Conservation (phyloP, 2,329 filamentous ascomycete species). For the Aspergillus fructus region DNA sequence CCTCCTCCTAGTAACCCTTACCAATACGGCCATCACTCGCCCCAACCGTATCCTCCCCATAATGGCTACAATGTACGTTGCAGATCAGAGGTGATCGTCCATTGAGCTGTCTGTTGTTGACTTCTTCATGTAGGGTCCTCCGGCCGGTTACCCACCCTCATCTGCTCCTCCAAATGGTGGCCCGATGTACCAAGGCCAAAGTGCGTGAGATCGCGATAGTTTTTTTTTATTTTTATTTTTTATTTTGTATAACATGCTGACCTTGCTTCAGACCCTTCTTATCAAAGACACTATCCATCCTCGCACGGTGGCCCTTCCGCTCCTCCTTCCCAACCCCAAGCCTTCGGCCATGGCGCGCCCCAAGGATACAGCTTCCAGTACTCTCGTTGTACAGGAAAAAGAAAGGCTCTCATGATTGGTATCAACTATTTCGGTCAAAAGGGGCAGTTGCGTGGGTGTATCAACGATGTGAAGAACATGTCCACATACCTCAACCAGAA, state of each 20-base stretch:
- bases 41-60: conserved; percentile 33
- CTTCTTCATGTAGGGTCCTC: conserved; percentile 23
- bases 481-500: conserved; percentile 83
- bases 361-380: conserved; percentile 83
- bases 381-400: conserved; percentile 81
- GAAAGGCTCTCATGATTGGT: conserved; percentile 87
- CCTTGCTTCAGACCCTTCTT: conserved; percentile 51
- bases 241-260: background rate
- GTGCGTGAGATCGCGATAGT: conserved; percentile 25
- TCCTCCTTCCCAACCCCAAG: conserved; percentile 66
- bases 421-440: conserved; percentile 97
- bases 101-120: conserved; percentile 14
- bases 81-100: background rate
- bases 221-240: background rate
- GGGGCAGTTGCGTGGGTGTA: conserved; percentile 86
- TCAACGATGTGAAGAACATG: conserved; percentile 98
- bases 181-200: conserved; percentile 41
- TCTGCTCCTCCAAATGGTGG: conserved; percentile 36
- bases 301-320: conserved; percentile 56
- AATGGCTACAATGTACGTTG: conserved; percentile 40
- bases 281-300: conserved; percentile 50
- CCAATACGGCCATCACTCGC: conserved; percentile 46
- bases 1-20: conserved; percentile 38
- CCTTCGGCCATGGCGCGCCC: conserved; percentile 78
- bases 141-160: conserved; percentile 25